Percentiles rank a stretch among this genome's conserved stretches.
phyloP scores from a whole-genome alignment of 2,329 filamentous ascomycete species.

The Fusarium sp. region DNA sequence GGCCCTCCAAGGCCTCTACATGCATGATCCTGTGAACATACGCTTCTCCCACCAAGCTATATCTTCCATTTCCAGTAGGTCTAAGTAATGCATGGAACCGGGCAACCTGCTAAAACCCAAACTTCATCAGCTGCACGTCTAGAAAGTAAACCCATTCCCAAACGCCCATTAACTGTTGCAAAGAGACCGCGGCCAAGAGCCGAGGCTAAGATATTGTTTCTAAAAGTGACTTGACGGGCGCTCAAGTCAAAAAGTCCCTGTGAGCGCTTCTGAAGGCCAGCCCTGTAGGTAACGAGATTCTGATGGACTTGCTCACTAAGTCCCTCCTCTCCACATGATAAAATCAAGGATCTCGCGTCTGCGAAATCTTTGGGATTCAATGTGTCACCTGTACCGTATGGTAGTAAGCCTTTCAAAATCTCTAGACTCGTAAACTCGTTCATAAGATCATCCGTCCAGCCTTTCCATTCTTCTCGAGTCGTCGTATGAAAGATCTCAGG shows the following conservation, averaged over 20 bases:
- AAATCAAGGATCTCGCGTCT: not conserved
- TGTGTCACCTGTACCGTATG: not conserved
- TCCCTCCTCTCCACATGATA: not conserved
- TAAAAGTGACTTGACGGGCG: not conserved
- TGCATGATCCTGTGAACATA: not conserved
- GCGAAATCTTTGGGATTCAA: not conserved
- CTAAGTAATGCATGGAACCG: not conserved
- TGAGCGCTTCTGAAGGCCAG: not conserved
- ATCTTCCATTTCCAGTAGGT: fast-evolving
- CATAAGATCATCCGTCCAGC: not conserved
- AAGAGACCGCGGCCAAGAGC: not conserved
- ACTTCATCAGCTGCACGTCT: not conserved
- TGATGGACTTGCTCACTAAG: not conserved
- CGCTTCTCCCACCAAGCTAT: not conserved
- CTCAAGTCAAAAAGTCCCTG: not conserved
- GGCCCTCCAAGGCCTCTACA: not conserved
- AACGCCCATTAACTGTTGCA: fast-evolving
- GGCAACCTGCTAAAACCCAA: not conserved
- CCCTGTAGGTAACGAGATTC: not conserved
- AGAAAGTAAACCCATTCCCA: fast-evolving
- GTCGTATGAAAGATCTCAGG: fast-evolving
- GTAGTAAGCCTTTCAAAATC: not conserved
- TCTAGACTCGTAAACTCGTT: not conserved
- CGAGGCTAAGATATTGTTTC: not conserved
- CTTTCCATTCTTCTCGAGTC: not conserved